phyloP scores from a whole-genome alignment of 768 basidiomycete species.

The Trametes coccinea region DNA sequence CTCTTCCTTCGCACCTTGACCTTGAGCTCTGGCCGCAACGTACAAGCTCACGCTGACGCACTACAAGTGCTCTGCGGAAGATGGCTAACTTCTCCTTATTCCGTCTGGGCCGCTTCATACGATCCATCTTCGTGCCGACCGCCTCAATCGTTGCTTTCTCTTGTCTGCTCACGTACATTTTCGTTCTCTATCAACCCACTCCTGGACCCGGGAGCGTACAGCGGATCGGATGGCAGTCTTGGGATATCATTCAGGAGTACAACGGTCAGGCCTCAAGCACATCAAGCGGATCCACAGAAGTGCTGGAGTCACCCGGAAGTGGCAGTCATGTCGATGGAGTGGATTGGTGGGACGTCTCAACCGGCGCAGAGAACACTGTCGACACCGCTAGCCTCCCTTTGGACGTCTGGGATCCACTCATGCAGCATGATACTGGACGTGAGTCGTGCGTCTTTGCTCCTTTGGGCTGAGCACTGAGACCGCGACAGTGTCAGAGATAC shows the following conservation, averaged over 20 bases:
- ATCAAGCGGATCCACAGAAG: neutral
- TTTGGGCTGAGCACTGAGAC: neutral
- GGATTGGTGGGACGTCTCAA: slow-evolving; percentile 73
- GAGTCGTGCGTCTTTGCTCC: slow-evolving; percentile 5
- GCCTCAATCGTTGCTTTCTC: slow-evolving; percentile 66
- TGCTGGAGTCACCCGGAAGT: neutral
- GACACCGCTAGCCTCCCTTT: slow-evolving; percentile 75
- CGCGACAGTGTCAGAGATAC: slow-evolving; percentile 74
- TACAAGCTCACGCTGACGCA: neutral
- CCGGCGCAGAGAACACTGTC: slow-evolving; percentile 35
- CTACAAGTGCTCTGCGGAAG: neutral
- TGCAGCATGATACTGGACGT: slow-evolving; percentile 78
- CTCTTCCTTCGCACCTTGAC: no score
- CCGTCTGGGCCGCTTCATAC: slow-evolving; percentile 49
- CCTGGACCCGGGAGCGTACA: slow-evolving; percentile 70
- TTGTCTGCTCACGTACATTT: slow-evolving; percentile 71
- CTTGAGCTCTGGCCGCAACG: no score
- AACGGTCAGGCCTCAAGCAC: neutral
- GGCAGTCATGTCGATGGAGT: slow-evolving; percentile 36
- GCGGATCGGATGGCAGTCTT: slow-evolving; percentile 86
- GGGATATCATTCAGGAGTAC: slow-evolving; percentile 61
- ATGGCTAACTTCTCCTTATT: slow-evolving; percentile 32
- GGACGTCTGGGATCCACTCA: slow-evolving; percentile 76
- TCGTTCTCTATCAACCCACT: slow-evolving; percentile 79
- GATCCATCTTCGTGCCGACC: slow-evolving; percentile 58